Conservation (phyloP, 2,329 filamentous ascomycete genomes). For the Bipolaris sorokiniana region DNA sequence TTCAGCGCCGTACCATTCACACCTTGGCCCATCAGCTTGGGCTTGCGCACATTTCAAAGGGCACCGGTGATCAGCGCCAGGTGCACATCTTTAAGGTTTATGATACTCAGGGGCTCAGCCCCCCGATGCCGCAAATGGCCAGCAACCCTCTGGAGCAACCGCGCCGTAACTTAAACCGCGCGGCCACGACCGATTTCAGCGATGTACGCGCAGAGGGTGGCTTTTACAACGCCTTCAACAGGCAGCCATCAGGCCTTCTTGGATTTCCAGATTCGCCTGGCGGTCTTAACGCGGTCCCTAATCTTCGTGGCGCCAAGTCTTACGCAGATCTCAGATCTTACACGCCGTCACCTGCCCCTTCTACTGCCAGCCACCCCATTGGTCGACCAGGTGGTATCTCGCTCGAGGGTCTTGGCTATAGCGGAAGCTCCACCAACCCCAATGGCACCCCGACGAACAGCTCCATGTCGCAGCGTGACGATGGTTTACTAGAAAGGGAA, state of each 20-base stretch:
- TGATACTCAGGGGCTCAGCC: constrained; percentile 65
- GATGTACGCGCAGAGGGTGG: constrained; percentile 76
- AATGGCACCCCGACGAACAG: constrained; percentile 67
- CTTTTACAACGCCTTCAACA: constrained; percentile 77
- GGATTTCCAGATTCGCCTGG: constrained; percentile 77
- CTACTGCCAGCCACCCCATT: constrained; percentile 84
- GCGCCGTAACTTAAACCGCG: constrained; percentile 84
- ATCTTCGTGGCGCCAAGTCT: constrained; percentile 91
- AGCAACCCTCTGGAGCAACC: constrained; percentile 74
- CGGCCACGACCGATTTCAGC: constrained; percentile 97
- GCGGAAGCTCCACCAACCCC: constrained; percentile 67
- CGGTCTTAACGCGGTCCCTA: constrained; percentile 71
- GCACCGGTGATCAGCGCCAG: constrained; percentile 84
- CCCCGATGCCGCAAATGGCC: constrained; percentile 67
- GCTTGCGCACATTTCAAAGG: constrained; percentile 87
- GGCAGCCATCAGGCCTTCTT: constrained; percentile 81
- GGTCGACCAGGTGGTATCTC: constrained; percentile 65
- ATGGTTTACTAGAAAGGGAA: constrained; percentile 67
- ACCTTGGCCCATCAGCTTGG: constrained; percentile 95
- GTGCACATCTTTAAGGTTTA: constrained; percentile 83
- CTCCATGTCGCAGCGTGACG: constrained; percentile 59
- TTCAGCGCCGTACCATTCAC: constrained; percentile 88
- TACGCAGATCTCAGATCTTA: constrained; percentile 95
- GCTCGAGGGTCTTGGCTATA: constrained; percentile 52
- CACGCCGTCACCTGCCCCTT: constrained; percentile 89